phyloP scores from a whole-genome alignment of 352 stramenopile genomes.

The Achlya hypogyna region DNA sequence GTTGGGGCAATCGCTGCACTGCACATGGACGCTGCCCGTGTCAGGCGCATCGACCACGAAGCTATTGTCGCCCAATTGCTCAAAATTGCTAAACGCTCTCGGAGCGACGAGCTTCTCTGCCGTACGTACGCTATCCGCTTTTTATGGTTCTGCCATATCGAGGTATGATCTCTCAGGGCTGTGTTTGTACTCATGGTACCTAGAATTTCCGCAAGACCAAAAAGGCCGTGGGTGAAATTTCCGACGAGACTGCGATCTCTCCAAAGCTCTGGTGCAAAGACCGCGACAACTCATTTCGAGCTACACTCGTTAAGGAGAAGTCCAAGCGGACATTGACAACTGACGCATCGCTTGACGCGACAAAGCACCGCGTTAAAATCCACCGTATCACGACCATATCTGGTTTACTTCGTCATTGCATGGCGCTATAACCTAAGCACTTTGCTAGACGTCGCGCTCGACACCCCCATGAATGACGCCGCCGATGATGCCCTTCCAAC shows the following conservation, averaged over 20 bases:
- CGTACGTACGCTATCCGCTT: conserved; percentile 1
- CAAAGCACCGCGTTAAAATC: neutral
- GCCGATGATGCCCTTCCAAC: neutral
- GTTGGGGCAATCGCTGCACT: conserved; percentile 12
- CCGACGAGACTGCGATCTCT: neutral
- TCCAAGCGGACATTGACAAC: neutral
- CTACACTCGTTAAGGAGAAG: neutral
- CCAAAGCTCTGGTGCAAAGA: conserved; percentile 19
- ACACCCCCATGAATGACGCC: neutral
- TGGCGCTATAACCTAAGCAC: too few relatives aligned
- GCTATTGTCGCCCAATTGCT: neutral
- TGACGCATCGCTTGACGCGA: neutral
- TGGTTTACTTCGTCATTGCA: neutral
- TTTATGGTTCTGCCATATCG: conserved; percentile 11
- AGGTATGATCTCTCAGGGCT: neutral
- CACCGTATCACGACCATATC: neutral
- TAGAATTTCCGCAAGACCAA: neutral
- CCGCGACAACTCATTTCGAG: neutral
- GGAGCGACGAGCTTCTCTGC: neutral
- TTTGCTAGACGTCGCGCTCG: neutral
- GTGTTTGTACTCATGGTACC: neutral
- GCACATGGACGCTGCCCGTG: conserved; percentile 4
- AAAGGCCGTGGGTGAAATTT: neutral
- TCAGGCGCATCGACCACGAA: neutral
- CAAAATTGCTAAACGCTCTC: neutral